Evolutionary conservation across 2,329 filamentous ascomycete genomes (phyloP).

Genomic region (Sporothrix sp.): DNA sequence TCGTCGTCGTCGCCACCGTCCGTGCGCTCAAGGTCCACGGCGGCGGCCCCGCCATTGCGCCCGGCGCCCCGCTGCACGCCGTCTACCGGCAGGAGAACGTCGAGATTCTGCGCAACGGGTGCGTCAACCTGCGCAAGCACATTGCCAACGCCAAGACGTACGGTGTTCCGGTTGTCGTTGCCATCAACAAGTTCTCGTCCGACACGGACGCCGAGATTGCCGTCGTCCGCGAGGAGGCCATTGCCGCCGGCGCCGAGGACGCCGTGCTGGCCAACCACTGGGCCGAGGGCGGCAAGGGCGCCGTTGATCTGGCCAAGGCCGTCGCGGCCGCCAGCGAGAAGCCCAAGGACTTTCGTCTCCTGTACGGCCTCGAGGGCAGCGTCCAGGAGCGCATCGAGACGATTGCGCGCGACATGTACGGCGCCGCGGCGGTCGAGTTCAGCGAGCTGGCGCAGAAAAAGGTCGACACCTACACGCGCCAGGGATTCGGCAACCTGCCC

Average conservation of each 20-base stretch:
- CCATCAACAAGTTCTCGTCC: constrained; percentile 92
- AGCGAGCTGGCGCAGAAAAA: constrained; percentile 92
- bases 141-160: constrained; percentile 83
- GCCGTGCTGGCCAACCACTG: constrained; percentile 94
- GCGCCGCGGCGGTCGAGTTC: constrained; percentile 80
- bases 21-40: constrained; percentile 95
- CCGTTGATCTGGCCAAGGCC: constrained; percentile 76
- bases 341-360: constrained; percentile 76
- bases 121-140: constrained; percentile 91
- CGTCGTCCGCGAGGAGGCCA: constrained; percentile 80
- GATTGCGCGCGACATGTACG: constrained; percentile 91
- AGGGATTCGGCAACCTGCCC: constrained; percentile 85
- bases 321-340: constrained; percentile 76
- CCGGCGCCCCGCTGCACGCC: constrained; percentile 73
- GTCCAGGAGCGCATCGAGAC: constrained; percentile 83
- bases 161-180: constrained; percentile 88
- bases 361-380: constrained; percentile 66
- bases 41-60: constrained; percentile 84
- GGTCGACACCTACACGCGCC: constrained; percentile 85
- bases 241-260: constrained; percentile 86
- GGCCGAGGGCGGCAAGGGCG: constrained; percentile 87
- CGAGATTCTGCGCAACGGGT: constrained; percentile 79
- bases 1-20: constrained; percentile 91
- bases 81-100: constrained; percentile 92
- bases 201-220: constrained; percentile 89